Evolutionary conservation across 169 alveolate genomes (phyloP).

Genomic region (Cryptosporidium ubiquitum): DNA sequence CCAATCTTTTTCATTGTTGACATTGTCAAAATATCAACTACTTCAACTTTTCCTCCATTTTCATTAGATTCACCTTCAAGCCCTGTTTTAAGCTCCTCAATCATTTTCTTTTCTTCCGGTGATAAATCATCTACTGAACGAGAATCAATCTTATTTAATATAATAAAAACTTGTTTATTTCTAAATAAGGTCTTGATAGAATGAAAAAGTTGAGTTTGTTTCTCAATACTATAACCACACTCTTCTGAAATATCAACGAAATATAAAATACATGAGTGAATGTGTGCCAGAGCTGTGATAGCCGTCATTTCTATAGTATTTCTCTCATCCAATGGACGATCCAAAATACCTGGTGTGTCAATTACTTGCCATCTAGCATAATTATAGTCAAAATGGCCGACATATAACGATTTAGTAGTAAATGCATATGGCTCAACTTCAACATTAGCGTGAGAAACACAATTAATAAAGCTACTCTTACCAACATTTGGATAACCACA

Average conservation of each 20-base stretch:
- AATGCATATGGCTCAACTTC: conserved; percentile 99
- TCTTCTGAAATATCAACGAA: conserved; percentile 95
- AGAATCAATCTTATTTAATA: conserved; percentile 94
- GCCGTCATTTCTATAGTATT: conserved; percentile 99
- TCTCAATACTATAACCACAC: conserved; percentile 95
- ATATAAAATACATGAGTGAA: conserved; percentile 89
- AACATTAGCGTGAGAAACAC: conserved; percentile 96
- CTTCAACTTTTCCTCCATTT: conserved; percentile 77
- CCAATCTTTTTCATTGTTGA: conserved; percentile 87
- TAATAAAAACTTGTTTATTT: conserved; percentile 94
- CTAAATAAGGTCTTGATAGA: conserved; percentile 94
- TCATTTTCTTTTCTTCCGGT: conserved; percentile 83
- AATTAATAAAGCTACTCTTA: conserved; percentile 96
- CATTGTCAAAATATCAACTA: conserved; percentile 70
- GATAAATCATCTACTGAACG: conserved; percentile 85
- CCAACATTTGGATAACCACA: conserved; percentile 99
- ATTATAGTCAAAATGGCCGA: conserved; percentile 99
- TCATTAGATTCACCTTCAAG: conserved; percentile 75
- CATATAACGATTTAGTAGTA: conserved; percentile 98
- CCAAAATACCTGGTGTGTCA: conserved; percentile 99
- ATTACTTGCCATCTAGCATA: conserved; percentile 97
- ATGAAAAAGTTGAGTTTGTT: conserved; percentile 92
- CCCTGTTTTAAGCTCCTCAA: conserved; percentile 81
- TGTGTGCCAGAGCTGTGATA: conserved; percentile 98
- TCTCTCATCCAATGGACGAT: conserved; percentile 97